These are phyloP conservation scores for Termitomyces titanicus DNA, from an alignment of 768 basidiomycete genomes.

Conservation along the genomic window DNA sequence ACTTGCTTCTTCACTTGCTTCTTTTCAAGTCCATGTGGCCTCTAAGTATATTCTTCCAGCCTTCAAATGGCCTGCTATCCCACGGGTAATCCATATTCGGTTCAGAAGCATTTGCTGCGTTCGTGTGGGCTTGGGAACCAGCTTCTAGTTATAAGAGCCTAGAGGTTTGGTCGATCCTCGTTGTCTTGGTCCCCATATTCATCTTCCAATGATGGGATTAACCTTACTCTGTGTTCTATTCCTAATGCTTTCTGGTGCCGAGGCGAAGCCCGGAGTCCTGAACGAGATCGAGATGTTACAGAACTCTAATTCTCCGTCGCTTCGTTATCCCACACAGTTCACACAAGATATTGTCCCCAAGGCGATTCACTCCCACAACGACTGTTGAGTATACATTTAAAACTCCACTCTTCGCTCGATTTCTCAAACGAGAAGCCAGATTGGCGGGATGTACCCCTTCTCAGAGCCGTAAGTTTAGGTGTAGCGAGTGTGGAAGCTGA, in stretches of 20 bases:
- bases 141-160: neutral
- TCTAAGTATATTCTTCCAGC: neutral
- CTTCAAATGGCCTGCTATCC: neutral
- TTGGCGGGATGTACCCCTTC: slow-evolving; percentile 49
- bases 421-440: slow-evolving; percentile 25
- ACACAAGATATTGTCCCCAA: slow-evolving; percentile 46
- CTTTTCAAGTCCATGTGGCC: neutral
- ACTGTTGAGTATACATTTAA: slow-evolving; percentile 32
- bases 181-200: neutral
- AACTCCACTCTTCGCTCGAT: neutral
- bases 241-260: neutral
- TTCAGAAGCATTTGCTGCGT: neutral
- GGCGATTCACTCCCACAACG: slow-evolving; percentile 52
- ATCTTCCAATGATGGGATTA: slow-evolving; percentile 5
- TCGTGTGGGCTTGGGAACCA: neutral
- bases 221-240: neutral
- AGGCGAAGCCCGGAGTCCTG: slow-evolving; percentile 11
- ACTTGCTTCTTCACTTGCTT: neutral
- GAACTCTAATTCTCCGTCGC: slow-evolving; percentile 31
- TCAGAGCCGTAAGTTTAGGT: slow-evolving; percentile 45
- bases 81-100: neutral
- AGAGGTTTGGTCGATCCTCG: neutral
- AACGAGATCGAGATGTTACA: slow-evolving; percentile 20
- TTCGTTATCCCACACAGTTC: slow-evolving; percentile 43
- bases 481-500: slow-evolving; percentile 53